A percentile compares a stretch with the other conserved stretches of the same genome.
Evolutionary conservation across 2,329 filamentous ascomycete species (phyloP).

Genomic region (Chrysosporium queenslandicum): DNA sequence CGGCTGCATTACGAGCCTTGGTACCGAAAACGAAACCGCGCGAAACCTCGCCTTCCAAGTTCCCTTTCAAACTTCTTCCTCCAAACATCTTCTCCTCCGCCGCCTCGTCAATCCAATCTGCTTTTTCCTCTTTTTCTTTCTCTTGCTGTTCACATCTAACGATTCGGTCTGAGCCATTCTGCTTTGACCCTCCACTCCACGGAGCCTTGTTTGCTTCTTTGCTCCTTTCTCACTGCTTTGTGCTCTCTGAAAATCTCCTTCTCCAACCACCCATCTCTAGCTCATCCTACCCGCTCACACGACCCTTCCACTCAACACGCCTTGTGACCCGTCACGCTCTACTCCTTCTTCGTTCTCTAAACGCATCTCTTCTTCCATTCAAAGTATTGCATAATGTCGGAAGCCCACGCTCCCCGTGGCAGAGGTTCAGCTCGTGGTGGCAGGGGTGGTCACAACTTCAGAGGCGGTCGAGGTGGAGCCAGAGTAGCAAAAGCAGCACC

Average conservation of each 20-base stretch:
- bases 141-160: background rate
- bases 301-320: constrained; percentile 2
- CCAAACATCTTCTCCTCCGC: constrained; percentile 17
- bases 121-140: constrained; percentile 17
- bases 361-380: background rate
- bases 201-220: background rate
- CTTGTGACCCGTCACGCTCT: background rate
- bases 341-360: constrained; percentile 22
- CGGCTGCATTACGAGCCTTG: background rate
- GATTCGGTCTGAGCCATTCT: constrained; percentile 1
- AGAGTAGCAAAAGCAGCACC: constrained; percentile 64
- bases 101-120: constrained; percentile 16
- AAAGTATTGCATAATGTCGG: constrained; percentile 61
- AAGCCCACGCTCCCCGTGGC: constrained; percentile 79
- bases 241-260: constrained; percentile 8
- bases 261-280: constrained; percentile 1
- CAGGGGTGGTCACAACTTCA: constrained; percentile 60
- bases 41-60: constrained; percentile 16
- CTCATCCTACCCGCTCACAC: constrained; percentile 7
- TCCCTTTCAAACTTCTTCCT: constrained; percentile 8
- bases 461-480: constrained; percentile 61
- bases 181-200: constrained; percentile 17
- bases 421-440: constrained; percentile 84
- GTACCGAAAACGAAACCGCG: constrained; percentile 15
- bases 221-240: background rate